Evolutionary conservation across 2,329 filamentous ascomycete species (phyloP).

Genomic region (Diaporthe sp.): DNA sequence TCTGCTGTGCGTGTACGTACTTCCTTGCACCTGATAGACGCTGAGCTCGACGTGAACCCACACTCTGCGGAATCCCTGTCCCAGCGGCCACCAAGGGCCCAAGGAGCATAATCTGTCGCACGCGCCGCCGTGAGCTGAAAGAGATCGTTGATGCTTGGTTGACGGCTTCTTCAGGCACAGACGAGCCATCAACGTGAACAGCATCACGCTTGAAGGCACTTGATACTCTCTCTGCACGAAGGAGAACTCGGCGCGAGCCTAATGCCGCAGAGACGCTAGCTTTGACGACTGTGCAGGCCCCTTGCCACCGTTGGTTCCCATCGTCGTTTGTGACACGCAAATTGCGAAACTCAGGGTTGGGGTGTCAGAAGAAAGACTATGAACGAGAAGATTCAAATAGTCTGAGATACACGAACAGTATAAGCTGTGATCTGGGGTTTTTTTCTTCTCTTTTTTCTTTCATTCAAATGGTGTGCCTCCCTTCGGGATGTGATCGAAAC

Average conservation of each 20-base stretch:
- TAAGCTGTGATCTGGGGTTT: background rate
- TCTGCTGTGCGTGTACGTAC: constrained; percentile 11
- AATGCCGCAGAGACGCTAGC: constrained; percentile 12
- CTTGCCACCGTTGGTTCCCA: constrained; percentile 7
- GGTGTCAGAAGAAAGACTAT: background rate
- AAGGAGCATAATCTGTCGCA: constrained; percentile 17
- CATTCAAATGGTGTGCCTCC: background rate
- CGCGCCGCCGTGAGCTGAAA: constrained; percentile 22
- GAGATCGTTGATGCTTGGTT: background rate
- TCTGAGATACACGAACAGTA: constrained; percentile 11
- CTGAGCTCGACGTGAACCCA: constrained; percentile 13
- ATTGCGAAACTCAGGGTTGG: background rate
- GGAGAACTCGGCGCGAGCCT: constrained; percentile 6
- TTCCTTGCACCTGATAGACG: background rate
- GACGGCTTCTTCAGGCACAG: constrained; percentile 20
- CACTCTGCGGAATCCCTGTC: constrained; percentile 11
- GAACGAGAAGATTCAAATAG: background rate
- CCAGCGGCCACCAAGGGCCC: constrained; percentile 3
- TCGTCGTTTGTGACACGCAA: constrained; percentile 6
- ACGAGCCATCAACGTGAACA: background rate
- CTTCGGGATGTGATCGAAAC: background rate
- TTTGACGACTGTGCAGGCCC: constrained; percentile 11
- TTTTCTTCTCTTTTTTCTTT: background rate
- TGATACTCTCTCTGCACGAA: background rate
- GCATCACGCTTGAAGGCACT: background rate